These are phyloP conservation scores for Eremothecium gossypii DNA, from an alignment of 1,139 yeast species.

Conservation along the genomic window DNA sequence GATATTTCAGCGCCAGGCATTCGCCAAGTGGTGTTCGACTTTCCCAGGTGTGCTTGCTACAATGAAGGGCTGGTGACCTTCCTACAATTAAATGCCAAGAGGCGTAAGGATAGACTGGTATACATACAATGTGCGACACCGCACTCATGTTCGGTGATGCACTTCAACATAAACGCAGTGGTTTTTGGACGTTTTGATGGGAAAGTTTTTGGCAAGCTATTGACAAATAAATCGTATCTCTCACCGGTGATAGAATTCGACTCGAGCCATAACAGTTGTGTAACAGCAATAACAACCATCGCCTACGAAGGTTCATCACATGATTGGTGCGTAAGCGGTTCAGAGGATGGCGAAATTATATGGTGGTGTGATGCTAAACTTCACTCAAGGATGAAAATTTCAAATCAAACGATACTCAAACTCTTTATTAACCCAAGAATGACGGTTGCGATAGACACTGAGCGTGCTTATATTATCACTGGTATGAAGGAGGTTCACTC, in stretches of 20 bases:
- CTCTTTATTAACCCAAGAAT: slow-evolving; percentile 21
- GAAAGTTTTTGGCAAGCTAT: slow-evolving; percentile 32
- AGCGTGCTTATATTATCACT: slow-evolving; percentile 19
- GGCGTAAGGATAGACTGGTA: slow-evolving; percentile 23
- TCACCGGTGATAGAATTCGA: slow-evolving; percentile 33
- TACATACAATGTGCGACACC: slow-evolving; percentile 34
- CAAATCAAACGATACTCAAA: slow-evolving; percentile 18
- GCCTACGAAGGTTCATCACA: slow-evolving; percentile 18
- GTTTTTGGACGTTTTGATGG: slow-evolving; percentile 42
- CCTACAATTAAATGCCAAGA: slow-evolving; percentile 26
- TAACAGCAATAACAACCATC: slow-evolving; percentile 30
- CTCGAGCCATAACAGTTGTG: slow-evolving; percentile 28
- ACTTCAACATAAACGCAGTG: slow-evolving; percentile 30
- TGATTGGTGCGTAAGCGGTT: slow-evolving; percentile 35
- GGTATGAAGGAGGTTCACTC: slow-evolving; percentile 13
- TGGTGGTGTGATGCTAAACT: slow-evolving; percentile 33
- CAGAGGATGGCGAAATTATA: slow-evolving; percentile 33
- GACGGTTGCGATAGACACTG: slow-evolving; percentile 25
- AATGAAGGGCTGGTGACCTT: slow-evolving; percentile 32
- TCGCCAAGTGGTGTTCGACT: slow-evolving; percentile 27
- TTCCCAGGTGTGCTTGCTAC: slow-evolving; percentile 31
- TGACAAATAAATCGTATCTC: slow-evolving; percentile 32
- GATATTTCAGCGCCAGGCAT: slow-evolving; percentile 18
- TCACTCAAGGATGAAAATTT: slow-evolving; percentile 15
- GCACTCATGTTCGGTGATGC: slow-evolving; percentile 32